phyloP scores from a whole-genome alignment of 2,329 filamentous ascomycete genomes.

The Rasamsonia emersonii region DNA sequence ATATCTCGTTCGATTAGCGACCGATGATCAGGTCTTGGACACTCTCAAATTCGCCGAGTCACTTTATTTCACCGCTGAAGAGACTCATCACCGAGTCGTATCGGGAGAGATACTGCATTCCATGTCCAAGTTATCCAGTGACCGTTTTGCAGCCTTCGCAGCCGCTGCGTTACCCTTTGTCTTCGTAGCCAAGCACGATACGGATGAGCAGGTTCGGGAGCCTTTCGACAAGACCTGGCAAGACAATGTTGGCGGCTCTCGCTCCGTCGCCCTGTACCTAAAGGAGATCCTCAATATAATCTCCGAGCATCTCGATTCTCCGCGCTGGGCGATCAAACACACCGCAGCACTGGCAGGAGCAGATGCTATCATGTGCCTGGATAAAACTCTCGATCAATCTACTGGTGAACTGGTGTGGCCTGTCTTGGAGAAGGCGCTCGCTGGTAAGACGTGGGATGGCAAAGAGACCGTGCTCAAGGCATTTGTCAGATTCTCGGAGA shows the following conservation, averaged over 20 bases:
- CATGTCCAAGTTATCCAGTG: conserved; percentile 76
- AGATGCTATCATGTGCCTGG: conserved; percentile 59
- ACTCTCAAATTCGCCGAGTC: conserved; percentile 51
- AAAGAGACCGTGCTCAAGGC: conserved; percentile 79
- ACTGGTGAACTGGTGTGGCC: conserved; percentile 68
- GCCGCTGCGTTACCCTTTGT: conserved; percentile 72
- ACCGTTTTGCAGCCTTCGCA: conserved; percentile 74
- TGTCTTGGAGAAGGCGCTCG: conserved; percentile 68
- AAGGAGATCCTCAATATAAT: conserved; percentile 68
- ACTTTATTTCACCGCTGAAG: conserved; percentile 74
- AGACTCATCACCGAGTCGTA: conserved; percentile 64
- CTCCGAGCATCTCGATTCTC: conserved; percentile 60
- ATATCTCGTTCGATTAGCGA: conserved; percentile 65
- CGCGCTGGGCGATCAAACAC: conserved; percentile 86
- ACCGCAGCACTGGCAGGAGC: conserved; percentile 74
- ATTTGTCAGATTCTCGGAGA: conserved; percentile 68
- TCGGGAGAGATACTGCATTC: conserved; percentile 76
- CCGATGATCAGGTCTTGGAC: conserved; percentile 49
- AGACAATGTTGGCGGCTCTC: conserved; percentile 77
- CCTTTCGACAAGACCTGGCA: conserved; percentile 81
- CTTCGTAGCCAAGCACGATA: conserved; percentile 81
- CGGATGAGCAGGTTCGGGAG: conserved; percentile 67
- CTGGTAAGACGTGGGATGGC: conserved; percentile 83
- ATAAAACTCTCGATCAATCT: conserved; percentile 46
- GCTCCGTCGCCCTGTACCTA: conserved; percentile 75